phyloP scores from a whole-genome alignment of 805 yeast species.

The Deakozyma indianensis region DNA sequence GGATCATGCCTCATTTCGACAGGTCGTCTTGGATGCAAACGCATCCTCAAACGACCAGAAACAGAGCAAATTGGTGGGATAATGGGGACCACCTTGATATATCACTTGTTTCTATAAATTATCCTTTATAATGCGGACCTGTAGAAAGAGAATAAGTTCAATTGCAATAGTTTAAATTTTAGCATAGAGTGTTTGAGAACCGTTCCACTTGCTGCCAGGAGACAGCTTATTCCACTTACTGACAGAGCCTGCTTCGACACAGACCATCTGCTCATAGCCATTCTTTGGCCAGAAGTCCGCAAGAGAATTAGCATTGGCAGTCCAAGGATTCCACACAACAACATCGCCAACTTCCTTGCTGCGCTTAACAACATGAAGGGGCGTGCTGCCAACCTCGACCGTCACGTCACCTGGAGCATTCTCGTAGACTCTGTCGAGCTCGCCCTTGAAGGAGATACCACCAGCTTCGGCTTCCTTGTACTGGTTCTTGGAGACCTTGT shows the following conservation, averaged over 20 bases:
- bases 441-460: slow-evolving; percentile 27
- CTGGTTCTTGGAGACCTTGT: slow-evolving; percentile 52
- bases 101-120: too few relatives aligned
- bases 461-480: slow-evolving; percentile 17
- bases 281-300: slow-evolving; percentile 75
- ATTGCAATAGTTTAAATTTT: too few relatives aligned
- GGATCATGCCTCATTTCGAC: too few relatives aligned
- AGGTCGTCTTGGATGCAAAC: too few relatives aligned
- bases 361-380: slow-evolving; percentile 44
- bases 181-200: slow-evolving; percentile 37
- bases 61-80: too few relatives aligned
- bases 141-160: too few relatives aligned
- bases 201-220: slow-evolving; percentile 70
- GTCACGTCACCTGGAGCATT: slow-evolving; percentile 38
- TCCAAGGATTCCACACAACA: slow-evolving; percentile 99
- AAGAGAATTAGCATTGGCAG: slow-evolving; percentile 66
- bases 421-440: slow-evolving; percentile 75
- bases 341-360: slow-evolving; percentile 48
- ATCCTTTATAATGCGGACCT: too few relatives aligned
- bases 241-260: slow-evolving; percentile 91
- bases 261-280: slow-evolving; percentile 79
- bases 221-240: slow-evolving; percentile 44
- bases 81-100: too few relatives aligned
- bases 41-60: too few relatives aligned
- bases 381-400: slow-evolving; percentile 58